Evolutionary conservation across 345 rosid species (phyloP).

Genomic region (Diplotaxis tenuifolia): DNA sequence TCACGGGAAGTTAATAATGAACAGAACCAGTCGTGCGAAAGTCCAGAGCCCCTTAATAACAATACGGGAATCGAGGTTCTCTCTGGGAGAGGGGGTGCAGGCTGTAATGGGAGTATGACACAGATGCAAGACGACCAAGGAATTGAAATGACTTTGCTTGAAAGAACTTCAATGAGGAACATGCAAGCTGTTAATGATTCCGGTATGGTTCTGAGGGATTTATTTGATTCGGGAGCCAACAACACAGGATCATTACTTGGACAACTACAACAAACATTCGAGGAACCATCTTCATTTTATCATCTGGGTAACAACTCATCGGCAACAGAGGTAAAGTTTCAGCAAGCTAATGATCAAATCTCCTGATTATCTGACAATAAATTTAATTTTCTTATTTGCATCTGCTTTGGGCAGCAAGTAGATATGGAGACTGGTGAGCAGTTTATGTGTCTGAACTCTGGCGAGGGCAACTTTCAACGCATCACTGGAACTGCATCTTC

Average conservation of each 20-base stretch:
- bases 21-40: slow-evolving; percentile 43
- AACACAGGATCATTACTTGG: slow-evolving; percentile 66
- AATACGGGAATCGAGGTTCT: slow-evolving; percentile 43
- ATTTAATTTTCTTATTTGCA: not conserved
- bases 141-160: slow-evolving; percentile 68
- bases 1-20: slow-evolving; percentile 42
- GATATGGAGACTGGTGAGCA: slow-evolving; percentile 51
- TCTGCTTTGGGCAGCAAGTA: slow-evolving; percentile 42
- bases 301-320: slow-evolving; percentile 48
- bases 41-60: slow-evolving; percentile 28
- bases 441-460: slow-evolving; percentile 51
- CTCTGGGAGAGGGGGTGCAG: slow-evolving; percentile 40
- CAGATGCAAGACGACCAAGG: slow-evolving; percentile 50
- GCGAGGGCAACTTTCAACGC: slow-evolving; percentile 51
- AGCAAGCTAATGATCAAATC: slow-evolving; percentile 3
- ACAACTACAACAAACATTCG: slow-evolving; percentile 57
- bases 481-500: slow-evolving; percentile 42
- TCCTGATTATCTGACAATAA: not conserved
- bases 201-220: slow-evolving; percentile 75
- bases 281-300: slow-evolving; percentile 58
- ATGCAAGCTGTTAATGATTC: slow-evolving; percentile 61
- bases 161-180: slow-evolving; percentile 60
- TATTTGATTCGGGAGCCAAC: slow-evolving; percentile 63
- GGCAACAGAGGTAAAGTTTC: slow-evolving; percentile 54
- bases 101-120: slow-evolving; percentile 47